Conservation (phyloP, 2,329 filamentous ascomycete species). For the Neopestalotiopsis sp. region DNA sequence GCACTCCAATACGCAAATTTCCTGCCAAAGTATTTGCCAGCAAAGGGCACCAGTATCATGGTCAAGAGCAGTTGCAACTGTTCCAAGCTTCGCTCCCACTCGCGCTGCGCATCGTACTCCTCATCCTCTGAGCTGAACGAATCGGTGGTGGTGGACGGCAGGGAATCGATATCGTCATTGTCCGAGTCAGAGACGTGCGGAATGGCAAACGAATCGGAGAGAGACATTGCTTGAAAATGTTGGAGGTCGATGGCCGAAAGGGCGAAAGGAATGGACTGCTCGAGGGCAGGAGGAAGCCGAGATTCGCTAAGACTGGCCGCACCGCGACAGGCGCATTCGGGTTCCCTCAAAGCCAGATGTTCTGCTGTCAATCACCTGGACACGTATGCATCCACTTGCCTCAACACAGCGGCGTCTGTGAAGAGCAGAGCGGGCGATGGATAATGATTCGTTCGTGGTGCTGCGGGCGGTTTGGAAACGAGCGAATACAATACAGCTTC, state of each 20-base stretch:
- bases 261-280: constrained; percentile 1
- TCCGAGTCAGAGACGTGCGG: constrained; percentile 53
- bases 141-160: constrained; percentile 64
- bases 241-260: constrained; percentile 28
- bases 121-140: constrained; percentile 60
- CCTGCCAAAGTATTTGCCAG: constrained; percentile 92
- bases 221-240: constrained; percentile 34
- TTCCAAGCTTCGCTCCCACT: constrained; percentile 94
- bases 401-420: not conserved
- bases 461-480: not conserved
- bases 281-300: constrained; percentile 4
- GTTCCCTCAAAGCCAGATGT: not conserved
- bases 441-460: not conserved
- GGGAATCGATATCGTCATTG: constrained; percentile 65
- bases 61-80: constrained; percentile 91
- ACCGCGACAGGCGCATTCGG: constrained; percentile 17
- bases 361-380: not conserved
- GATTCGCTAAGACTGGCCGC: constrained; percentile 3
- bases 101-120: constrained; percentile 85
- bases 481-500: not conserved
- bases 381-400: not conserved
- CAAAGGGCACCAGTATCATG: constrained; percentile 92
- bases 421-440: not conserved
- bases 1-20: constrained; percentile 97
- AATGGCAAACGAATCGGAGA: constrained; percentile 57